Percentiles rank a stretch among this genome's conserved stretches.
Conservation (phyloP, 306 rosid genomes). For the Dicorynia guianensis region DNA sequence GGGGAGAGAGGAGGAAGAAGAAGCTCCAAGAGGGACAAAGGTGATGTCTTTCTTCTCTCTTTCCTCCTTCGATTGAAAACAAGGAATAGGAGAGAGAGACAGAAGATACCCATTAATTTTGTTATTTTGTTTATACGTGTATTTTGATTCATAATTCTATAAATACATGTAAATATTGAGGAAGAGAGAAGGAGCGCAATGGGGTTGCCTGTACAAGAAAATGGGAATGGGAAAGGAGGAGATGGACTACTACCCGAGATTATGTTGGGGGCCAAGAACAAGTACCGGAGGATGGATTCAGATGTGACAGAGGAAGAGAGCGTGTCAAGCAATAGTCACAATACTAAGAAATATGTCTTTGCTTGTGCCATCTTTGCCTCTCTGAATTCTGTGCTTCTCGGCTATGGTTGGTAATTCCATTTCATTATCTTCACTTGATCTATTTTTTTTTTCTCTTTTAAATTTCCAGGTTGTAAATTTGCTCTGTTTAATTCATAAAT, state of each 20-base stretch:
- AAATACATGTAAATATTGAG: not conserved
- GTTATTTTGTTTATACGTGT: not conserved
- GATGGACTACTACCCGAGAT: constrained; percentile 53
- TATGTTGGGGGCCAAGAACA: constrained; percentile 50
- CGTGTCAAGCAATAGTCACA: constrained; percentile 8
- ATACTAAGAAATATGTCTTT: constrained; percentile 51
- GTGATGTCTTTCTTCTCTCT: constrained; percentile 22
- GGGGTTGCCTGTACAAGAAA: constrained; percentile 55
- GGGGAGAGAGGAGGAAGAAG: not conserved
- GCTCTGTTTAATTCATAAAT: constrained; percentile 4
- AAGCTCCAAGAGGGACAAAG: not conserved
- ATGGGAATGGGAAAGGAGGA: constrained; percentile 38
- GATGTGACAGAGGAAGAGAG: constrained; percentile 43
- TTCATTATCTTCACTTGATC: constrained; percentile 16
- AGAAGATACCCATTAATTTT: not conserved
- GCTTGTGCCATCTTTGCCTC: constrained; percentile 73
- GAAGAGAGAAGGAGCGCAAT: constrained; percentile 34
- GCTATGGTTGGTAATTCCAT: constrained; percentile 68
- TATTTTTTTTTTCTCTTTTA: not conserved
- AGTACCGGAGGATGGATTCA: constrained; percentile 62
- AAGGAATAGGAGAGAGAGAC: constrained; percentile 19
- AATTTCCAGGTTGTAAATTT: not conserved
- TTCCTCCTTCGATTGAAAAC: not conserved
- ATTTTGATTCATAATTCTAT: not conserved
- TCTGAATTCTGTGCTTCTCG: constrained; percentile 79